These are phyloP conservation scores for Boletellus deceptivus DNA, from an alignment of 1,284 basidiomycete genomes.

Conservation along the genomic window DNA sequence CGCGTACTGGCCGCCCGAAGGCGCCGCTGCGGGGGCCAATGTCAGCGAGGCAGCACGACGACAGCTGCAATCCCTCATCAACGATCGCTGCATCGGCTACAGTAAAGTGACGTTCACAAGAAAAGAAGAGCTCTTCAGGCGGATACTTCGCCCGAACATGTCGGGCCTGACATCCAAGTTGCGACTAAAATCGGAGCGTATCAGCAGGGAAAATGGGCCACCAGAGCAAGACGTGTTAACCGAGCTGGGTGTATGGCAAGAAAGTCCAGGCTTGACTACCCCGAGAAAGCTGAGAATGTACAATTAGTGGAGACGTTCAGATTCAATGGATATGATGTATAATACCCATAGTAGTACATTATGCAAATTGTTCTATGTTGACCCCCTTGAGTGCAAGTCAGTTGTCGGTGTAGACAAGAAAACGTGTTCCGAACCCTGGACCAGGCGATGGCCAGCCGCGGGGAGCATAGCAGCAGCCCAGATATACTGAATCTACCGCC, in stretches of 20 bases:
- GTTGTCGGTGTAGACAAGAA: too few relatives aligned
- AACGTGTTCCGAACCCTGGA: too few relatives aligned
- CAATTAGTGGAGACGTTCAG: background rate
- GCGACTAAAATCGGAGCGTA: constrained; percentile 11
- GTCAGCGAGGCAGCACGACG: background rate
- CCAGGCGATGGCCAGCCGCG: too few relatives aligned
- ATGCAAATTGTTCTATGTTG: background rate
- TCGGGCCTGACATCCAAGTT: constrained; percentile 5
- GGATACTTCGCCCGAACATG: constrained; percentile 13
- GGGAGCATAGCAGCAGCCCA: background rate
- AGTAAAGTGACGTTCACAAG: constrained; percentile 8
- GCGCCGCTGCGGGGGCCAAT: background rate
- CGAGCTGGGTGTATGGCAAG: constrained; percentile 19
- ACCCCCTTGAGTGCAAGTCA: too few relatives aligned
- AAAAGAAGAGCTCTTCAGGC: constrained; percentile 17
- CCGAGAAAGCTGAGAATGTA: background rate
- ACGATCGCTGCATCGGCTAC: constrained; percentile 22
- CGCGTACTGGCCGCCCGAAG: constrained; percentile 6
- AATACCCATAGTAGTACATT: background rate
- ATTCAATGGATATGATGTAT: background rate
- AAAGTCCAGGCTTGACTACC: background rate
- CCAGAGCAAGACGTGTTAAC: constrained; percentile 19
- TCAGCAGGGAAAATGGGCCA: background rate
- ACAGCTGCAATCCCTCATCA: constrained; percentile 16
- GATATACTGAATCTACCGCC: background rate